A percentile compares a stretch with the other conserved stretches of the same genome.
These are phyloP conservation scores for Huiozyma naganishii DNA, from an alignment of 805 yeast genomes.

Conservation along the genomic window DNA sequence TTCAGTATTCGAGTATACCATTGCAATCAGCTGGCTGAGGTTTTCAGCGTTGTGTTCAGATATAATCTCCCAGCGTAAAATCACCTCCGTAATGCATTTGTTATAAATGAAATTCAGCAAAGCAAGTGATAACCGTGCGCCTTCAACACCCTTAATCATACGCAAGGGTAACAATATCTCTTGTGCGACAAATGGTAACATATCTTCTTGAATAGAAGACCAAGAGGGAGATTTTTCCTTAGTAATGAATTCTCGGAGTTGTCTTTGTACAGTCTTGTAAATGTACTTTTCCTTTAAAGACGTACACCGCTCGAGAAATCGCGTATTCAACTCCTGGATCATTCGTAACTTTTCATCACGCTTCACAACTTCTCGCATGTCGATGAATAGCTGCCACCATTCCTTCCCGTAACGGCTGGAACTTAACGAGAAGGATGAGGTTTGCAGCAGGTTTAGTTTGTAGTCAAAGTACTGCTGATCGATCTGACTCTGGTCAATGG, in stretches of 20 bases:
- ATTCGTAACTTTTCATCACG: conserved; percentile 6
- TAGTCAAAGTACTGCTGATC: conserved; percentile 12
- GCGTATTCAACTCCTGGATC: conserved; percentile 16
- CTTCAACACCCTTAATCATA: conserved; percentile 7
- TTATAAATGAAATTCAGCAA: conserved; percentile 15
- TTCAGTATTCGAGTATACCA: conserved; percentile 15
- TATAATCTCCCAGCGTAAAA: conserved; percentile 23
- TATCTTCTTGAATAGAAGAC: conserved; percentile 10
- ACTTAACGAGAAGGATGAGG: conserved; percentile 18
- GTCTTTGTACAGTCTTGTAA: conserved; percentile 6
- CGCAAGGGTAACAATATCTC: conserved; percentile 13
- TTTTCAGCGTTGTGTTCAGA: conserved; percentile 26
- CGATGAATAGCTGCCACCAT: conserved; percentile 24
- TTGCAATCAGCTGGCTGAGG: conserved; percentile 17
- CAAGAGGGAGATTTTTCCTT: conserved; percentile 19
- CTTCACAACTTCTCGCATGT: conserved; percentile 11
- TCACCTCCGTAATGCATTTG: conserved; percentile 12
- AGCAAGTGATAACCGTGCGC: conserved; percentile 5
- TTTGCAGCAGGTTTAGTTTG: conserved; percentile 22
- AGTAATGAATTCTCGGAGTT: conserved; percentile 12
- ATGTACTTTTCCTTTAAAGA: conserved; percentile 12
- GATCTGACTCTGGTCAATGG: conserved; percentile 7
- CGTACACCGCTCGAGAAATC: conserved; percentile 12
- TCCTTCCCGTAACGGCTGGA: conserved; percentile 10
- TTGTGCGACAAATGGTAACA: conserved; percentile 15